phyloP scores from a whole-genome alignment of 306 rosid genomes.

The Prinsepia uniflora region DNA sequence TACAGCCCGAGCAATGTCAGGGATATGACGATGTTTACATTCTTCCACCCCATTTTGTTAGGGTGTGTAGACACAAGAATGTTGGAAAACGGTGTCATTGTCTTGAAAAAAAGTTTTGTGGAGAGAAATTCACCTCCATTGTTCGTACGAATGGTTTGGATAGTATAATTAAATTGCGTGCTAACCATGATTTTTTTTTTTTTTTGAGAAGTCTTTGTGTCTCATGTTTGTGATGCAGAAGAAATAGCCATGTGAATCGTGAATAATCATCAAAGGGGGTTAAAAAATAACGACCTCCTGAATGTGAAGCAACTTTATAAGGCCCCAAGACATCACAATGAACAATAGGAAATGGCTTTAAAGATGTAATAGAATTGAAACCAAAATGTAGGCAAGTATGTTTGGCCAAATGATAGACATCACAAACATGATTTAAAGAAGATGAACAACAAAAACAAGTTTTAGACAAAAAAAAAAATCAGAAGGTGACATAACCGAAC shows the following conservation, averaged over 20 bases:
- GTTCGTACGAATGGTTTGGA: not conserved
- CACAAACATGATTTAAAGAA: not conserved
- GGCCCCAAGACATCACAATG: conserved; percentile 1
- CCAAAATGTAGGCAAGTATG: not conserved
- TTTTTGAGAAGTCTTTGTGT: not conserved
- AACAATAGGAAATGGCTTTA: not conserved
- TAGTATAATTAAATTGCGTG: not conserved
- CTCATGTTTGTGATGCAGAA: not conserved
- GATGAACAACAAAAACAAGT: not conserved
- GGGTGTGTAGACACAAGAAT: no score
- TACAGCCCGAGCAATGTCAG: no score
- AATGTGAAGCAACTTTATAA: not conserved
- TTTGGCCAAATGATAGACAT: not conserved
- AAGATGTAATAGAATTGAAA: not conserved
- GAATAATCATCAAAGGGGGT: no score
- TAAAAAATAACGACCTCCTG: not conserved
- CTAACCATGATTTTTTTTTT: not conserved
- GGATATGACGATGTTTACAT: no score
- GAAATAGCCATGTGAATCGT: no score
- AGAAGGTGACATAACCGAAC: not conserved
- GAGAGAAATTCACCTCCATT: not conserved
- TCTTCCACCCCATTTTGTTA: no score
- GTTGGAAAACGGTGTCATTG: no score
- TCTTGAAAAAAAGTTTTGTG: no score
- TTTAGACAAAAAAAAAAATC: not conserved